These are phyloP conservation scores for Cladophialophora yegresii DNA, from an alignment of 2,329 filamentous ascomycete genomes.

Conservation along the genomic window DNA sequence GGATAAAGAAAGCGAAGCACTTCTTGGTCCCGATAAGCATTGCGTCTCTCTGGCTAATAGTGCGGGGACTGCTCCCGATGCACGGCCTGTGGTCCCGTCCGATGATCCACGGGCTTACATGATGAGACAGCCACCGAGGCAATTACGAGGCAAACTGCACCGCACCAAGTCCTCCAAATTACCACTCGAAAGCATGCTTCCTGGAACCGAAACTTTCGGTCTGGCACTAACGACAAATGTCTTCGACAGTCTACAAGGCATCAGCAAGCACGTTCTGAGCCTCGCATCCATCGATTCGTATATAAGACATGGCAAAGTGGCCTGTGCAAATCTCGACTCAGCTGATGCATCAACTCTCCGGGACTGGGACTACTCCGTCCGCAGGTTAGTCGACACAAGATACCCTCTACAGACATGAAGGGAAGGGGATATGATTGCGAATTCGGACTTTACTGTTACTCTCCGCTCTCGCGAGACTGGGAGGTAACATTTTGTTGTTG, in stretches of 20 bases:
- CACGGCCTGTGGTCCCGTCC: slow-evolving; percentile 21
- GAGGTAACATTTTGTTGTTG: neutral
- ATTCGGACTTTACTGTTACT: neutral
- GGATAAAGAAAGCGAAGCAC: neutral
- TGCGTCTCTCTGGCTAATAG: neutral
- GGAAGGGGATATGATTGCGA: neutral
- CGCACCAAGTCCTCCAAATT: slow-evolving; percentile 30
- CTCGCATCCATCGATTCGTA: slow-evolving; percentile 10
- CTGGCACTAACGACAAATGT: slow-evolving; percentile 2
- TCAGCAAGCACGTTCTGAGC: neutral
- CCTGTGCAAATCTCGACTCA: slow-evolving; percentile 1
- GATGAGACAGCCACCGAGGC: slow-evolving; percentile 35
- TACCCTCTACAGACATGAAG: neutral
- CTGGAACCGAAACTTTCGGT: slow-evolving; percentile 13
- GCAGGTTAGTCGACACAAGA: slow-evolving; percentile 4
- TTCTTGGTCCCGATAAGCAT: neutral
- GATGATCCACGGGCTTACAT: slow-evolving; percentile 40
- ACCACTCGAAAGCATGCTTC: slow-evolving; percentile 27
- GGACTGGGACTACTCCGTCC: neutral
- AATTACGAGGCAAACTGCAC: slow-evolving; percentile 8
- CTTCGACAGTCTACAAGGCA: slow-evolving; percentile 5
- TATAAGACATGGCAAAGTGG: neutral
- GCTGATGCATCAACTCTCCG: neutral
- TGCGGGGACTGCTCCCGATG: slow-evolving; percentile 23
- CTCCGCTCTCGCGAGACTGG: neutral